A percentile compares a stretch with the other conserved stretches of the same genome.
Evolutionary conservation across 345 rosid species (phyloP).

Genomic region (Geranium rotundifolium): DNA sequence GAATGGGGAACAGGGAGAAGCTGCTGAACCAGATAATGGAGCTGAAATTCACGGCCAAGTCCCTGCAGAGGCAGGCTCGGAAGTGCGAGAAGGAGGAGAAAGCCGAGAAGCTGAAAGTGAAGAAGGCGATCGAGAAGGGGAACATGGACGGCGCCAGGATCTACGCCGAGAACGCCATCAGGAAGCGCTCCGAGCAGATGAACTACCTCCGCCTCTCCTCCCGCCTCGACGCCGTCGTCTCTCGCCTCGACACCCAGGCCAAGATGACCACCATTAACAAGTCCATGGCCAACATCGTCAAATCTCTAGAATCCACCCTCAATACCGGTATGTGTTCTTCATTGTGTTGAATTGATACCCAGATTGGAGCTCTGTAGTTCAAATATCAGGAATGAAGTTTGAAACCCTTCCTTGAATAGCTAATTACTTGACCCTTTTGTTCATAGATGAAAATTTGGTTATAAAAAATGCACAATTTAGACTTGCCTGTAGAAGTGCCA

Average conservation of each 20-base stretch:
- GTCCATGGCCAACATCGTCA: slow-evolving; percentile 83
- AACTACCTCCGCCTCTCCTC: slow-evolving; percentile 88
- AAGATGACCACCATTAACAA: slow-evolving; percentile 89
- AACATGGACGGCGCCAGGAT: slow-evolving; percentile 96
- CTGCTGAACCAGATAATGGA: slow-evolving; percentile 95
- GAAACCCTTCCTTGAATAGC: too few species aligned
- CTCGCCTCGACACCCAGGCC: slow-evolving; percentile 95
- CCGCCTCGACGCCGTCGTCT: slow-evolving; percentile 93
- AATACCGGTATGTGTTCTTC: slow-evolving; percentile 55
- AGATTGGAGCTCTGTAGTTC: too few species aligned
- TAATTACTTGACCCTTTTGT: too few species aligned
- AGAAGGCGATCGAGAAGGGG: slow-evolving; percentile 97
- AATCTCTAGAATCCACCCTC: slow-evolving; percentile 88
- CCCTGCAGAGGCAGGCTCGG: slow-evolving; percentile 78
- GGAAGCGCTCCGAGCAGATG: slow-evolving; percentile 97
- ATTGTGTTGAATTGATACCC: too few species aligned
- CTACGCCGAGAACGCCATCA: slow-evolving; percentile 95
- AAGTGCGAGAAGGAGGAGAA: slow-evolving; percentile 99
- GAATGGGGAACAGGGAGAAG: slow-evolving; percentile 89
- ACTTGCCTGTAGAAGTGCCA: too few species aligned
- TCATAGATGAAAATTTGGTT: too few species aligned
- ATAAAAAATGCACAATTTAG: too few species aligned
- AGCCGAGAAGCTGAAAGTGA: slow-evolving; percentile 81
- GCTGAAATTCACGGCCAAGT: slow-evolving; percentile 79
- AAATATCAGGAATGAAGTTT: too few species aligned